phyloP scores from a whole-genome alignment of 202 grass and related monocot species.

The Musa balbisiana region DNA sequence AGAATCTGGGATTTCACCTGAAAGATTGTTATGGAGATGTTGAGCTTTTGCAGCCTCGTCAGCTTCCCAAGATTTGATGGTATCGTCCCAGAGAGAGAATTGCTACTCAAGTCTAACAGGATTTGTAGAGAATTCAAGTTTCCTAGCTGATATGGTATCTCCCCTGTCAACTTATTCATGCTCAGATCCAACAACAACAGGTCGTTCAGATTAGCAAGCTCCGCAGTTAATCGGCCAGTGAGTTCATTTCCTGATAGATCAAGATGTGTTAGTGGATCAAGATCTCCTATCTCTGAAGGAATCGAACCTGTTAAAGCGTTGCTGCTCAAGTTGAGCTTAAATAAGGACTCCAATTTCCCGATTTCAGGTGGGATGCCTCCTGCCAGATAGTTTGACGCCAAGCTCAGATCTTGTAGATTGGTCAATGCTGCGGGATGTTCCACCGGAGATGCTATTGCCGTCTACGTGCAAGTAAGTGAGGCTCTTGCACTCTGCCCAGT shows the following conservation, averaged over 20 bases:
- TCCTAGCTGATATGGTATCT: slow-evolving; percentile 37
- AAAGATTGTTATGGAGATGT: neutral
- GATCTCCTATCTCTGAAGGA: slow-evolving; percentile 27
- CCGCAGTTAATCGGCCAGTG: slow-evolving; percentile 26
- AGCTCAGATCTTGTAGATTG: slow-evolving; percentile 36
- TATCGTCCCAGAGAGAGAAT: neutral
- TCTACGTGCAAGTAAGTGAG: slow-evolving; percentile 45
- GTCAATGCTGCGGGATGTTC: slow-evolving; percentile 35
- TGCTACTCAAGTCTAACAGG: neutral
- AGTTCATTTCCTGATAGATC: slow-evolving; percentile 56
- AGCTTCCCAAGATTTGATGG: neutral
- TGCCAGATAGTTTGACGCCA: neutral
- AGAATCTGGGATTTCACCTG: neutral
- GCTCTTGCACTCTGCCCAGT: slow-evolving; percentile 39
- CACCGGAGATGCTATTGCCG: slow-evolving; percentile 47
- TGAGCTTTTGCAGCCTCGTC: neutral
- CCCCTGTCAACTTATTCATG: slow-evolving; percentile 31
- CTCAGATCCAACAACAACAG: slow-evolving; percentile 60
- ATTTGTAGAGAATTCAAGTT: slow-evolving; percentile 18
- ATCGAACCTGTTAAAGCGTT: slow-evolving; percentile 41
- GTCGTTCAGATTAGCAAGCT: slow-evolving; percentile 31
- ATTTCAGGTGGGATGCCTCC: neutral
- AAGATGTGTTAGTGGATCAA: slow-evolving; percentile 20
- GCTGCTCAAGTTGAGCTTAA: slow-evolving; percentile 22
- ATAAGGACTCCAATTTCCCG: neutral